phyloP scores from a whole-genome alignment of 148 eudicot genomes.

The Chenopodium album region DNA sequence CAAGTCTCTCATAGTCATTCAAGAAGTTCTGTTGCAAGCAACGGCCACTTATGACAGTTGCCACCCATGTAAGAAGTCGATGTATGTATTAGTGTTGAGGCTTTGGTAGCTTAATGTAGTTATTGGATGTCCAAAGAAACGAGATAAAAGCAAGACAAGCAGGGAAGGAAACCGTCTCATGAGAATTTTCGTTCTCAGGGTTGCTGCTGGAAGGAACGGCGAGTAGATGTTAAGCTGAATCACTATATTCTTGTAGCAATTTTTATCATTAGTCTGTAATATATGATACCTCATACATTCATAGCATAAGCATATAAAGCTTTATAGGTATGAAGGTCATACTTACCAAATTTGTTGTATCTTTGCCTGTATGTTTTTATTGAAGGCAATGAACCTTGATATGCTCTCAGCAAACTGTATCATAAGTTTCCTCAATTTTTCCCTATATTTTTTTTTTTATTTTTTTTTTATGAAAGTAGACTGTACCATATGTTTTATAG shows the following conservation, averaged over 20 bases:
- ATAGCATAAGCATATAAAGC: constrained; percentile 7
- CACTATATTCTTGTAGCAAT: constrained; percentile 12
- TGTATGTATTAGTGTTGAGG: constrained; percentile 8
- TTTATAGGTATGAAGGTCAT: constrained; percentile 18
- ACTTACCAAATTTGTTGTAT: constrained; percentile 23
- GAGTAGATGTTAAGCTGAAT: constrained; percentile 7
- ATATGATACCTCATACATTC: constrained; percentile 1
- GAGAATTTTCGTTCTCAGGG: constrained; percentile 30
- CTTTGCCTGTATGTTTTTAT: constrained; percentile 34
- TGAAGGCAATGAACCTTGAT: constrained; percentile 23
- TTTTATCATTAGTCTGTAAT: constrained; percentile 14
- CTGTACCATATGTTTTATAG: constrained; percentile 19
- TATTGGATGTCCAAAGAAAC: background rate
- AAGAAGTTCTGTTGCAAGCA: constrained; percentile 58
- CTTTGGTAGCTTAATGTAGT: constrained; percentile 13
- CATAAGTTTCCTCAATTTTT: constrained; percentile 6
- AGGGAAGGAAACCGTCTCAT: background rate
- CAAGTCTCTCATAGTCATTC: constrained; percentile 39
- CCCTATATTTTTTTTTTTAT: too few species aligned
- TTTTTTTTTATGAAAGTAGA: background rate
- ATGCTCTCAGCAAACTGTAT: constrained; percentile 22
- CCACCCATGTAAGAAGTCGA: background rate
- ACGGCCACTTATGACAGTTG: constrained; percentile 29
- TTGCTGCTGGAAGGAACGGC: background rate
- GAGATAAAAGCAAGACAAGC: background rate